Percentiles rank a stretch among this genome's conserved stretches.
phyloP scores from a whole-genome alignment of 768 basidiomycete genomes.

The Leccinum arenicola region DNA sequence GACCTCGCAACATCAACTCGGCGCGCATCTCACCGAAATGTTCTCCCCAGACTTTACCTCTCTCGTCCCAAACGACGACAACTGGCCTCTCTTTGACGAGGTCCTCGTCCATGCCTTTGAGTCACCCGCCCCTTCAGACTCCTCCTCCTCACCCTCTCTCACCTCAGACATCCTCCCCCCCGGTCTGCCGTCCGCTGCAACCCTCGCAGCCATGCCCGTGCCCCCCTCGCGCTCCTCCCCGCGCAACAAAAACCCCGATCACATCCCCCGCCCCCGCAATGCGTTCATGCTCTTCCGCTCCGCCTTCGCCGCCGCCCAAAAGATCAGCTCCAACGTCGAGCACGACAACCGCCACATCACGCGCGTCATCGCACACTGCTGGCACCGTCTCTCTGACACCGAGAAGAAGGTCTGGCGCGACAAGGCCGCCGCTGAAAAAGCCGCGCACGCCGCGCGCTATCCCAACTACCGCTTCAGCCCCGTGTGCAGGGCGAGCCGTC shows the following conservation, averaged over 20 bases:
- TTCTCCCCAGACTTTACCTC: conserved; percentile 14
- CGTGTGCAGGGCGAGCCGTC: conserved; percentile 39
- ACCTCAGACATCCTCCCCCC: conserved; percentile 6
- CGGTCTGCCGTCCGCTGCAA: conserved; percentile 16
- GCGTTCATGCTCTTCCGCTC: conserved; percentile 61
- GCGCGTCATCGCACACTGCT: conserved; percentile 51
- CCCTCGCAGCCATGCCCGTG: conserved; percentile 28
- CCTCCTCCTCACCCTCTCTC: conserved; percentile 4
- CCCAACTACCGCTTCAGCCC: conserved; percentile 58
- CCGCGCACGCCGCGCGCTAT: conserved; percentile 44
- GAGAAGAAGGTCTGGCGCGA: conserved; percentile 51
- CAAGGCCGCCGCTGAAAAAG: conserved; percentile 51
- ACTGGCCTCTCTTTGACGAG: conserved; percentile 28
- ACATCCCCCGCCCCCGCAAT: conserved; percentile 39
- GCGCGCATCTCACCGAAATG: conserved; percentile 13
- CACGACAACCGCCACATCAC: conserved; percentile 58
- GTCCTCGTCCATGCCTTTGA: conserved; percentile 5
- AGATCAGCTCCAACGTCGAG: conserved; percentile 47
- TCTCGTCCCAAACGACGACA: conserved; percentile 12
- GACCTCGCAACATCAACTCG: conserved; percentile 5
- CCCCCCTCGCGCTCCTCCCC: conserved; percentile 28
- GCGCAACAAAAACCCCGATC: conserved; percentile 39
- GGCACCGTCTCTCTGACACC: conserved; percentile 49
- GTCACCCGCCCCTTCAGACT: background rate
- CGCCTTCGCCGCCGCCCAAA: conserved; percentile 52